phyloP scores from a whole-genome alignment of 306 rosid species.

The Glycyrrhiza uralensis region DNA sequence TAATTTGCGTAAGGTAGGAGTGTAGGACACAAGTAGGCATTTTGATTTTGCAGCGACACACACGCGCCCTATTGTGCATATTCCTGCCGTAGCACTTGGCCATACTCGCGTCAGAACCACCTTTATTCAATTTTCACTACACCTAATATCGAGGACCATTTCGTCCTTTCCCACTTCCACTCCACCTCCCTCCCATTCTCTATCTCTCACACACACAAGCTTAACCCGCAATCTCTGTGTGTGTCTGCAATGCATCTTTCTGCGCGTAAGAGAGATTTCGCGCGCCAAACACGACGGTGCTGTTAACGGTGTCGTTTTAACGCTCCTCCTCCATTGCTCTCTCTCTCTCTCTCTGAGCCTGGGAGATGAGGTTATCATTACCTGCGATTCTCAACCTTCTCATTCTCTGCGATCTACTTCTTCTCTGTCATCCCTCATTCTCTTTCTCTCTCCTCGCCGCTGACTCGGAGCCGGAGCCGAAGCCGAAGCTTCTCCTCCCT shows the following conservation, averaged over 20 bases:
- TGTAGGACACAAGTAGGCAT: slow-evolving; percentile 15
- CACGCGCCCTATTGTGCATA: slow-evolving; percentile 12
- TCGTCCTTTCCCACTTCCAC: slow-evolving; percentile 42
- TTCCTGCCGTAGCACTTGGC: not conserved
- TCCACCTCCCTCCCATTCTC: not conserved
- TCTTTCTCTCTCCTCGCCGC: slow-evolving; percentile 41
- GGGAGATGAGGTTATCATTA: slow-evolving; percentile 66
- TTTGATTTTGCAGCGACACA: not conserved
- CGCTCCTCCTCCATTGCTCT: slow-evolving; percentile 4
- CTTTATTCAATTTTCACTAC: not conserved
- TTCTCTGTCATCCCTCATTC: slow-evolving; percentile 37
- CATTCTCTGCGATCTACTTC: slow-evolving; percentile 39
- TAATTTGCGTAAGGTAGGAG: too few species aligned
- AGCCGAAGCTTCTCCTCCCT: slow-evolving; percentile 24
- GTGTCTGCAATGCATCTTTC: slow-evolving; percentile 28
- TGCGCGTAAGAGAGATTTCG: not conserved
- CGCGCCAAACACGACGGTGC: slow-evolving; percentile 39
- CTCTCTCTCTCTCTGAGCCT: slow-evolving; percentile 5
- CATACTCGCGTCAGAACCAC: not conserved
- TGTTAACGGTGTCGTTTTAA: slow-evolving; percentile 23
- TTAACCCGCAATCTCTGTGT: slow-evolving; percentile 14
- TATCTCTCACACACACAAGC: slow-evolving; percentile 8
- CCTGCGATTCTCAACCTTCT: slow-evolving; percentile 35
- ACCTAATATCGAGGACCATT: slow-evolving; percentile 32
- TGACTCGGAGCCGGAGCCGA: slow-evolving; percentile 30